These are phyloP conservation scores for Solanum chacoense DNA, from an alignment of 305 asterid species.

Conservation along the genomic window DNA sequence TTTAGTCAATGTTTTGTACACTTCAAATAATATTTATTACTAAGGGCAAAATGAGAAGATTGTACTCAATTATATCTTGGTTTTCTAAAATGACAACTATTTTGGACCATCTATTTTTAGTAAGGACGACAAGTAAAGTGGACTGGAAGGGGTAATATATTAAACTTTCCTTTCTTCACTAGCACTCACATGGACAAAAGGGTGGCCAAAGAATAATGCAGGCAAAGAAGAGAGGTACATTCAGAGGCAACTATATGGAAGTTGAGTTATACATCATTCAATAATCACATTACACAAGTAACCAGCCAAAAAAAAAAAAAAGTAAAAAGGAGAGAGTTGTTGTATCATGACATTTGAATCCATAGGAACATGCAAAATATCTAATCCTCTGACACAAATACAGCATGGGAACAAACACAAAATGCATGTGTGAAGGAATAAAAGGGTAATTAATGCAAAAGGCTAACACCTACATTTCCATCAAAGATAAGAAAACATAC, in stretches of 20 bases:
- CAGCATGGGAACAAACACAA: not conserved
- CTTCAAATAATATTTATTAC: not conserved
- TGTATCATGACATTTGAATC: not conserved
- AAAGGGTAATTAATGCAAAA: not conserved
- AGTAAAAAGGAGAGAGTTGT: not conserved
- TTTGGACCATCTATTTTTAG: not conserved
- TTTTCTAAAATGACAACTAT: not conserved
- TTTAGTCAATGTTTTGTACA: not conserved
- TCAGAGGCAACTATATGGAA: not conserved
- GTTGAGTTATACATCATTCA: not conserved
- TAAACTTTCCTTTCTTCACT: not conserved
- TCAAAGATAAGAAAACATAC: constrained; percentile 24
- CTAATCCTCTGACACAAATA: not conserved
- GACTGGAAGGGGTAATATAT: not conserved
- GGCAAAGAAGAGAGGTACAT: not conserved
- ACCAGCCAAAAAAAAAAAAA: not conserved
- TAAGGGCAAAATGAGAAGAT: not conserved
- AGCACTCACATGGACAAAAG: not conserved
- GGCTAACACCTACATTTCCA: not conserved
- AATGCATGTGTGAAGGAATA: not conserved
- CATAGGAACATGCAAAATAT: not conserved
- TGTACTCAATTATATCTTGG: not conserved
- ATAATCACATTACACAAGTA: not conserved
- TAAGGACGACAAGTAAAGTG: not conserved
- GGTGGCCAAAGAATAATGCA: not conserved